Conservation (phyloP, 306 rosid species). For the Lagenaria siceraria region DNA sequence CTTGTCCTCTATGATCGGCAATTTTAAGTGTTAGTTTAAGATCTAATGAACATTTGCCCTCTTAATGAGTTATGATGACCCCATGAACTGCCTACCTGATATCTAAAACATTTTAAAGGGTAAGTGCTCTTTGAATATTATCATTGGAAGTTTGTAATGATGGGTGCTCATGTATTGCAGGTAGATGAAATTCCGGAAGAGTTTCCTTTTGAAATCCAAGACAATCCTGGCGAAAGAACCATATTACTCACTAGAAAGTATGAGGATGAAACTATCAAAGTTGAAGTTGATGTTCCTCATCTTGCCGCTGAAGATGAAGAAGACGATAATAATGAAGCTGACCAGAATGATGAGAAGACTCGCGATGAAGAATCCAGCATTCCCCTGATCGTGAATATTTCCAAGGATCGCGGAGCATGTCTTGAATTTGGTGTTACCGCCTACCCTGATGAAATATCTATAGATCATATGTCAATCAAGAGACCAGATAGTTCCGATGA, state of each 20-base stretch:
- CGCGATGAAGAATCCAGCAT: conserved; percentile 35
- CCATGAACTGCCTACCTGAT: no score
- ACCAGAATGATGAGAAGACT: conserved; percentile 6
- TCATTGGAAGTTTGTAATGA: not conserved
- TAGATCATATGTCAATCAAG: conserved; percentile 62
- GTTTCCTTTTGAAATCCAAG: conserved; percentile 73
- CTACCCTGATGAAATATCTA: conserved; percentile 46
- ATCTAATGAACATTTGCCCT: not conserved
- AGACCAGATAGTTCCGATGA: conserved; percentile 40
- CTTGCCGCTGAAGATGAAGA: conserved; percentile 22
- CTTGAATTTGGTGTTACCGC: conserved; percentile 79
- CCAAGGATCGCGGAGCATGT: conserved; percentile 36
- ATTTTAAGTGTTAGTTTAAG: not conserved
- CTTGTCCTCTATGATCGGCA: not conserved
- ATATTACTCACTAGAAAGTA: conserved; percentile 48
- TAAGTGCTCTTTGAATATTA: not conserved
- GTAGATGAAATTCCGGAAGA: conserved; percentile 19
- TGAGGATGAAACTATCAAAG: conserved; percentile 50
- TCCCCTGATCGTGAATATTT: conserved; percentile 59
- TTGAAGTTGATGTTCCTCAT: conserved; percentile 62
- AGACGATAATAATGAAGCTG: conserved; percentile 15
- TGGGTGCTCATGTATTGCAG: conserved; percentile 19
- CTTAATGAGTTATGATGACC: no score
- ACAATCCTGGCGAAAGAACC: conserved; percentile 66
- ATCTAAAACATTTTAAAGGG: not conserved